These are phyloP conservation scores for Musa beccarii DNA, from an alignment of 176 grass and related monocot species.

Conservation along the genomic window DNA sequence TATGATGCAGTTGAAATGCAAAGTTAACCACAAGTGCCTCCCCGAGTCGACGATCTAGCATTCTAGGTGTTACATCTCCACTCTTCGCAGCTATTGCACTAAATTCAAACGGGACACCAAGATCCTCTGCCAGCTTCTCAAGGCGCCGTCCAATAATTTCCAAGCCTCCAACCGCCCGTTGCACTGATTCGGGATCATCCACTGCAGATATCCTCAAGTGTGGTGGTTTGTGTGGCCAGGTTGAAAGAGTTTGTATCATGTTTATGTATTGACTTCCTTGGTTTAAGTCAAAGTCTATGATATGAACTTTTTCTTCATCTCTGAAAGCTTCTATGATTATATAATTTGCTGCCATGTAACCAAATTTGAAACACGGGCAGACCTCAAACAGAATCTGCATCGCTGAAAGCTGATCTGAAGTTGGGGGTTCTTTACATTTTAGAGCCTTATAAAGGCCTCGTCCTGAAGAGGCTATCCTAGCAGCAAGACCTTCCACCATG, in stretches of 20 bases:
- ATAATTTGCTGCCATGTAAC: constrained; percentile 93
- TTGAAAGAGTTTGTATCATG: constrained; percentile 59
- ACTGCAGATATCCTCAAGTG: constrained; percentile 89
- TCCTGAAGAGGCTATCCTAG: constrained; percentile 83
- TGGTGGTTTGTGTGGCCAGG: constrained; percentile 40
- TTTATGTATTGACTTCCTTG: constrained; percentile 95
- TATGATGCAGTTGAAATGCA: constrained; percentile 94
- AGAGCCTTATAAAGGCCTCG: constrained; percentile 80
- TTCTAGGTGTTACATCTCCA: constrained; percentile 68
- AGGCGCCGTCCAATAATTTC: constrained; percentile 80
- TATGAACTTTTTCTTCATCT: constrained; percentile 79
- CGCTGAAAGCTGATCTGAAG: constrained; percentile 78
- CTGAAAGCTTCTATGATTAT: constrained; percentile 77
- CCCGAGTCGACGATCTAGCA: constrained; percentile 62
- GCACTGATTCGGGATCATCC: constrained; percentile 93
- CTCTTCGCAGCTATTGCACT: constrained; percentile 63
- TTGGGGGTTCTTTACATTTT: constrained; percentile 85
- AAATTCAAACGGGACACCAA: constrained; percentile 67
- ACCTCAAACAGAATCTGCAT: constrained; percentile 99
- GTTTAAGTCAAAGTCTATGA: constrained; percentile 93
- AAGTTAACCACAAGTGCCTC: constrained; percentile 90
- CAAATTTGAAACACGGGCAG: constrained; percentile 83
- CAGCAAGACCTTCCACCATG: constrained; percentile 79
- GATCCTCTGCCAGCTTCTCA: constrained; percentile 70
- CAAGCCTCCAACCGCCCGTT: constrained; percentile 76